These are phyloP conservation scores for Cutaneotrichosporon arboriforme DNA, from an alignment of 1,284 basidiomycete species.

Conservation along the genomic window DNA sequence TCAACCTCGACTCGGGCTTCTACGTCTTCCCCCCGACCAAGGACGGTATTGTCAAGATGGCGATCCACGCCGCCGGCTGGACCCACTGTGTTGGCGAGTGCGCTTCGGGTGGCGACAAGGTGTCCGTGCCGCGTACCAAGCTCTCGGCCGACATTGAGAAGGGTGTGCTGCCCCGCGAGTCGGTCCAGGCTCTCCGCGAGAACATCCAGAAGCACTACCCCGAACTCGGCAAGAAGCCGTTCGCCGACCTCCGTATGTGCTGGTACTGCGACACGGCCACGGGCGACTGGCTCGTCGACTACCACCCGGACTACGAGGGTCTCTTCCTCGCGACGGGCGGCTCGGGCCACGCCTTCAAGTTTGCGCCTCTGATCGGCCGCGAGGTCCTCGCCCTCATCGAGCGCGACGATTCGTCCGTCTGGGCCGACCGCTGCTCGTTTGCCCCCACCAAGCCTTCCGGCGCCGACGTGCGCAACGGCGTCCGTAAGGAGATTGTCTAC, in stretches of 20 bases:
- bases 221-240: slow-evolving; percentile 42
- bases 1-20: slow-evolving; percentile 46
- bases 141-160: slow-evolving; percentile 40
- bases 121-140: slow-evolving; percentile 45
- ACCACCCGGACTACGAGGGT: slow-evolving; percentile 45
- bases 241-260: slow-evolving; percentile 42
- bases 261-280: slow-evolving; percentile 50
- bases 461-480: slow-evolving; percentile 37
- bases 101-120: slow-evolving; percentile 21
- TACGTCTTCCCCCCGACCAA: slow-evolving; percentile 52
- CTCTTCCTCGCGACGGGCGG: slow-evolving; percentile 51
- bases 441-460: slow-evolving; percentile 19
- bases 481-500: slow-evolving; percentile 22
- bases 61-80: slow-evolving; percentile 50
- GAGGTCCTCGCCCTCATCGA: slow-evolving; percentile 68
- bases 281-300: slow-evolving; percentile 52
- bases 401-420: slow-evolving; percentile 50
- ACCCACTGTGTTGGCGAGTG: slow-evolving; percentile 16
- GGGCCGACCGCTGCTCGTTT: slow-evolving; percentile 55
- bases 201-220: slow-evolving; percentile 40
- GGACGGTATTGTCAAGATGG: slow-evolving; percentile 49
- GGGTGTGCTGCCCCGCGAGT: slow-evolving; percentile 41
- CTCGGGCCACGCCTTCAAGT: slow-evolving; percentile 56
- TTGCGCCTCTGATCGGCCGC: slow-evolving; percentile 73
- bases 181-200: slow-evolving; percentile 28